phyloP scores from a whole-genome alignment of 371 early-diverging fungal genomes.

The Amoeboaphelidium occidentale region DNA sequence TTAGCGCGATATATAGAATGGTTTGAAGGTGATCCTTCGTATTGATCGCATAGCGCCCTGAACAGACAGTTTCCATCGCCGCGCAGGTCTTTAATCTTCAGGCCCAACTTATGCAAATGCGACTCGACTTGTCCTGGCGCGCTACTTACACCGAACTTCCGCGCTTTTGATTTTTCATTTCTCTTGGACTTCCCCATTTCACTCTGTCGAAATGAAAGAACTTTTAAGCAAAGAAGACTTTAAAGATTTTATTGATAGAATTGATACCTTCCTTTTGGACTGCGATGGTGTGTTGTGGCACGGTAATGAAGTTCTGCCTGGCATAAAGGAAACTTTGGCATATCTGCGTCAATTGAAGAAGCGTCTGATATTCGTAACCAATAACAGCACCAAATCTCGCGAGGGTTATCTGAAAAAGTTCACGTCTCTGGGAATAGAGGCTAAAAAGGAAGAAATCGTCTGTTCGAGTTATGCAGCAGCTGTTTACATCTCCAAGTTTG shows the following conservation, averaged over 20 bases:
- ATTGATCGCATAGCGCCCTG: constrained; percentile 50
- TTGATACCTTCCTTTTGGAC: constrained; percentile 81
- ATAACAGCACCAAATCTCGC: constrained; percentile 82
- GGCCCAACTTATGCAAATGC: constrained; percentile 14
- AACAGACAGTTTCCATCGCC: constrained; percentile 74
- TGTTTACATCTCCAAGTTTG: constrained; percentile 52
- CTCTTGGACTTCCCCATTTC: no score
- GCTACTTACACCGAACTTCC: no score
- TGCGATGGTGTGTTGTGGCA: constrained; percentile 94
- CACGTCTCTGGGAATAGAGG: constrained; percentile 39
- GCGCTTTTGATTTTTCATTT: no score
- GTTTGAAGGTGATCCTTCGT: constrained; percentile 24
- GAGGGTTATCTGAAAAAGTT: constrained; percentile 54
- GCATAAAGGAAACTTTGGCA: constrained; percentile 35
- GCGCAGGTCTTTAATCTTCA: constrained; percentile 37
- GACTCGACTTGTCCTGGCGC: no score
- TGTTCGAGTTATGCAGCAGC: constrained; percentile 87
- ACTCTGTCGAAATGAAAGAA: no score
- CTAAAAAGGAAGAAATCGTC: constrained; percentile 60
- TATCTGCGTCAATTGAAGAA: constrained; percentile 8
- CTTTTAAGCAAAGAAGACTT: no score
- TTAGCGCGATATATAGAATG: constrained; percentile 29
- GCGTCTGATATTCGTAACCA: constrained; percentile 71
- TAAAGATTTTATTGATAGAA: constrained; percentile 27
- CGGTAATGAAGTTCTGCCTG: constrained; percentile 35